These are phyloP conservation scores for Tetrahymena borealis DNA, from an alignment of 73 alveolate genomes.

Conservation along the genomic window DNA sequence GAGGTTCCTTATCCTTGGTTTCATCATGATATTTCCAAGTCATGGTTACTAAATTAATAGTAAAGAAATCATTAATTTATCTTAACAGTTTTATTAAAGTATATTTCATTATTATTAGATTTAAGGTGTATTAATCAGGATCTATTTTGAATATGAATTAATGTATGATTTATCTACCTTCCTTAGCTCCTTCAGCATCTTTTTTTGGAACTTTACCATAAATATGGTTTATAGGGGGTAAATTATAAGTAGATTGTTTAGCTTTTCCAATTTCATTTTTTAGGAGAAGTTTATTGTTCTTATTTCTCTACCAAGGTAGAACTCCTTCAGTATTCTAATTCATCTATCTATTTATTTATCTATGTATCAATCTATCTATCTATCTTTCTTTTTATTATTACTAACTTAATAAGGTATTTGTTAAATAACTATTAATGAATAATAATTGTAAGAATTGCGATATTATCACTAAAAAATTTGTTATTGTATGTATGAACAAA, in stretches of 20 bases:
- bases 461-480: too few species aligned
- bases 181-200: not conserved
- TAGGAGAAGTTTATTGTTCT: not conserved
- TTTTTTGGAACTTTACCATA: not conserved
- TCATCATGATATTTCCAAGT: not conserved
- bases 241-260: not conserved
- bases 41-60: not conserved
- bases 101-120: not conserved
- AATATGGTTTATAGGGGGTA: not conserved
- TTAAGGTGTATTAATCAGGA: not conserved
- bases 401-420: too few species aligned
- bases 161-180: too few species aligned
- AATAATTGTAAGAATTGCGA: too few species aligned
- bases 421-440: too few species aligned
- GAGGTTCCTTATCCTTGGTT: not conserved
- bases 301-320: not conserved
- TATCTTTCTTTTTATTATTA: too few species aligned
- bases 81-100: not conserved
- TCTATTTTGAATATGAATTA: too few species aligned
- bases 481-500: too few species aligned
- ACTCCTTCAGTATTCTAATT: not conserved
- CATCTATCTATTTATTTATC: not conserved
- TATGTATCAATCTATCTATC: not conserved
- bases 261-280: not conserved
- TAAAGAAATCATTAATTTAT: too few species aligned